Evolutionary conservation across 208 protist genomes (phyloP), one percentile per base, ranked within the genome.

Genomic region (Acanthamoeba divionensis): DNA sequence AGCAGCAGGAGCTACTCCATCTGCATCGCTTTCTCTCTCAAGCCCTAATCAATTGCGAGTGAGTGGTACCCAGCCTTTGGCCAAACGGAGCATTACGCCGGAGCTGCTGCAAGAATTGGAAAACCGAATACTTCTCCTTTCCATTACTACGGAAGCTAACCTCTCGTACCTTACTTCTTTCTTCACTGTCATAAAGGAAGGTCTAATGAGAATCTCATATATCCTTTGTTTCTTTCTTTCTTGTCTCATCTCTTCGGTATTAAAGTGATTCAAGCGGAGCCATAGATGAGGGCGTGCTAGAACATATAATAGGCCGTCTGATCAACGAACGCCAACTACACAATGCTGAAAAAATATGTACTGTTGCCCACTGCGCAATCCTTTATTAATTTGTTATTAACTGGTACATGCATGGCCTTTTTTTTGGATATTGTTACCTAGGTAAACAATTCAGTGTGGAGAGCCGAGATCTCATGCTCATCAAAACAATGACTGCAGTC

Each of bases 51-150:
- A n/a, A n/a, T n/a, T n/a, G 52, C 50, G 52, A 12, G 75, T 31
- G 18, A 52, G 45, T 31, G 75, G 38, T 31, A 65, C 48, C 8
- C 54, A 85, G 52, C 31, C 31, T 24, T 85, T 48, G 75, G 54
- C 50, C 50, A 85, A 29, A 15, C 45, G 50, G 18, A 48, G 52
- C 13, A 85, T 57, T 55, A 85, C 75, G 29, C 75, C 75, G 18
- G 75, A 85, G 52, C 66, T 85, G 52, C 38, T 65, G 10, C 75
- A 85, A 33, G 75, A 85, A 38, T 55, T 85, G 8, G 75, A 85
- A 33, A 85, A 85, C 45, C 75, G 75, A 26, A 41, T 85, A 29
- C 75, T 85, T 38, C 75, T 85, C 2, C 52, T 85, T 12, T 1
- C 45, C 54, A 65, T 85, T 55, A 85, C 50, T 24, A 65, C 45